Evolutionary conservation across 2,329 filamentous ascomycete species (phyloP), one percentile per base, ranked within the genome.

Genomic region (Diaporthe citriasiana): DNA sequence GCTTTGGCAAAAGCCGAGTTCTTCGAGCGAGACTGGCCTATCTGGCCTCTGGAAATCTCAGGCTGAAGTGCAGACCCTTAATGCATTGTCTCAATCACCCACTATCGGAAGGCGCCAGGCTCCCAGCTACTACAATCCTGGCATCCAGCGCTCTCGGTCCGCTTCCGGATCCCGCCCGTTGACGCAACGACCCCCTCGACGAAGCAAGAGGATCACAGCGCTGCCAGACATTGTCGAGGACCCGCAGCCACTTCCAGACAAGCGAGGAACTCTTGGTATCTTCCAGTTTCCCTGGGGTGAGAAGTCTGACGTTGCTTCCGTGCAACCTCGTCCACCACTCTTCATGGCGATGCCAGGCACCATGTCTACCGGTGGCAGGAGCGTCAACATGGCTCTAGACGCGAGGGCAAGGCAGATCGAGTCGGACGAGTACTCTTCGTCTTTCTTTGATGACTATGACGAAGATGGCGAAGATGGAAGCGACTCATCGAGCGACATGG

Each of bases 221-320:
- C 85, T 93, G 7, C 89, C 91, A 19, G 91, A 92, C 79, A 92
- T 92, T 74, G 79, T 91, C 45, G 91, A 92, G 79, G 91, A 86
- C 76, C 91, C 91, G 5, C 82, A 89, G 78, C 90, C 90, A 47
- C 82, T 92, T 6, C 87, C 87, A 6, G 84, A 91, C 79, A 89
- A 88, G 81, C 85, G 87, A 55, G 89, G 86, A 17, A 91, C 89
- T 15, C 84, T 92, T 25, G 91, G 90, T 7, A 89, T 92, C 77
- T 93, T 91, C 82, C 89, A 91, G 77, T 92, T 92, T 76, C 89
- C 91, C 3, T 92, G 90, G 89, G 91, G 91, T 19, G 90, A 92
- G 81, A 88, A 82, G 77, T 92, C 90, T 27, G 90, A 92, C 80
- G 86, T 85, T 70, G 87, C 87, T 13, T 87, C 82, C 38, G 80